These are phyloP conservation scores for Aspergillus hancockii DNA, from an alignment of 495 filamentous ascomycete genomes.

Conservation along the genomic window DNA sequence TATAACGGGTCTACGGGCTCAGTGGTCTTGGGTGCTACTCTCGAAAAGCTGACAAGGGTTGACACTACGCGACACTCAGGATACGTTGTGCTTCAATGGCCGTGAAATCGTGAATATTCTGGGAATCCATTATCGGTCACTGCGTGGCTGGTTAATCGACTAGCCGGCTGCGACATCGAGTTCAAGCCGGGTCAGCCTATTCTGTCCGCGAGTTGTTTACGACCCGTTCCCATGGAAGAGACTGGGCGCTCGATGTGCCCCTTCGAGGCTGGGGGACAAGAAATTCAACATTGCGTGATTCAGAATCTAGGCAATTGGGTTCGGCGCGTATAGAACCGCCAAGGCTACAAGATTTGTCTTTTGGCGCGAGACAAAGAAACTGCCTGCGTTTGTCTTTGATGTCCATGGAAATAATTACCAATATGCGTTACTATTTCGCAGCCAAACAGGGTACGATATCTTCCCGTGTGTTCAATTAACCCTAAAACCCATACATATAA, in stretches of 20 bases:
- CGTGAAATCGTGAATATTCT: slow-evolving; percentile 26
- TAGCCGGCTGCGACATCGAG: slow-evolving; percentile 23
- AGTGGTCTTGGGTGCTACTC: slow-evolving; percentile 25
- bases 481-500: too few relatives aligned
- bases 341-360: background rate
- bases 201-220: slow-evolving; percentile 24
- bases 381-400: too few relatives aligned
- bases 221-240: slow-evolving; percentile 22
- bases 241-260: slow-evolving; percentile 19
- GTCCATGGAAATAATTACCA: too few relatives aligned
- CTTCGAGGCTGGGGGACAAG: slow-evolving; percentile 24
- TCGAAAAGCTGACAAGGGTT: slow-evolving; percentile 21
- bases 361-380: too few relatives aligned
- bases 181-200: slow-evolving; percentile 22
- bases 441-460: too few relatives aligned
- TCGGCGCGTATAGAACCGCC: background rate
- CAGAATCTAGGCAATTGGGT: background rate
- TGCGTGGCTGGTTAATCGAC: slow-evolving; percentile 23
- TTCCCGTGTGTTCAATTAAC: too few relatives aligned
- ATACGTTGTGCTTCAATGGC: slow-evolving; percentile 20
- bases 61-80: slow-evolving; percentile 20
- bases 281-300: slow-evolving; percentile 24
- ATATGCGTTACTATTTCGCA: too few relatives aligned
- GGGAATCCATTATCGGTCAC: slow-evolving; percentile 22
- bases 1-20: slow-evolving; percentile 24